A percentile compares a stretch with the other conserved stretches of the same genome.
Evolutionary conservation across 2,329 filamentous ascomycete genomes (phyloP).

Genomic region (Cordyceps tenuipes): DNA sequence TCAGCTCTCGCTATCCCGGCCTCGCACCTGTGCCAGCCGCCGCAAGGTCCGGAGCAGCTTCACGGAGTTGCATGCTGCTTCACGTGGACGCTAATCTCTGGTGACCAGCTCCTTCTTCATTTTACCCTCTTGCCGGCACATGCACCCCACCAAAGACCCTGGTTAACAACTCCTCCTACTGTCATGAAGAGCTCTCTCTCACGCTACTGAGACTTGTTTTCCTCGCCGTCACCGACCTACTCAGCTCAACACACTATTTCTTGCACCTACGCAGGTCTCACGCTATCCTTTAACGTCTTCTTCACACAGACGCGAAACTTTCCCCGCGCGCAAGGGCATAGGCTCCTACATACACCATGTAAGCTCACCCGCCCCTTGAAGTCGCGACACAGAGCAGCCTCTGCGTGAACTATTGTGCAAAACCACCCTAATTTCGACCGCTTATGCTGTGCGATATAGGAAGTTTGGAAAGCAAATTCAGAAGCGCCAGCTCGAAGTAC

Average conservation of each 20-base stretch:
- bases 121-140: neutral
- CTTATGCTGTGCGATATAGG: constrained; percentile 43
- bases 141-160: constrained; percentile 5
- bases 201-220: neutral
- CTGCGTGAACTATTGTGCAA: neutral
- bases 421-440: neutral
- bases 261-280: neutral
- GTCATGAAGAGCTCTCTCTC: constrained; percentile 5
- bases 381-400: neutral
- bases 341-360: constrained; percentile 25
- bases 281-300: neutral
- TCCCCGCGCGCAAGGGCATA: neutral
- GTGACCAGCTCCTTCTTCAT: neutral
- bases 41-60: constrained; percentile 2
- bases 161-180: constrained; percentile 5
- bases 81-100: neutral
- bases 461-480: constrained; percentile 99
- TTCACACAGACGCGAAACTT: neutral
- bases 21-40: neutral
- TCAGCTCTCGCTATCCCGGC: constrained; percentile 7
- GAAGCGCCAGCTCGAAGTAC: constrained; percentile 96
- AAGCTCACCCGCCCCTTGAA: constrained; percentile 18
- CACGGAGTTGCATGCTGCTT: neutral
- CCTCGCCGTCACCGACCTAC: neutral
- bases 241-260: neutral